A percentile compares a stretch with the other conserved stretches of the same genome.
These are phyloP conservation scores for Taphrina flavorubra DNA, from an alignment of 1,139 yeast genomes.

Conservation along the genomic window DNA sequence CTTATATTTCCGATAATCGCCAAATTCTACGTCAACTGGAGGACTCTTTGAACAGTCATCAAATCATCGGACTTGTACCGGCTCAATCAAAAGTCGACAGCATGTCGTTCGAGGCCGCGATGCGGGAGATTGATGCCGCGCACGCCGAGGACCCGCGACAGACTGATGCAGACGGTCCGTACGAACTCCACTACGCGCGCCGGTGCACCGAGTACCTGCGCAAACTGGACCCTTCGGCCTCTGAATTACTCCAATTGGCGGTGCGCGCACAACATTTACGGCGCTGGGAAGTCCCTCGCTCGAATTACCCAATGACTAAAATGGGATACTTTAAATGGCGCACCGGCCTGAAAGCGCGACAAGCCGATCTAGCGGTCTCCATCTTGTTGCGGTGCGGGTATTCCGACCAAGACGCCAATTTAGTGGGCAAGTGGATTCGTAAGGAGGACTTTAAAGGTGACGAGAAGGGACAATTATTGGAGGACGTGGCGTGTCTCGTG, in stretches of 20 bases:
- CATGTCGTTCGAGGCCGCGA: slow-evolving; percentile 31
- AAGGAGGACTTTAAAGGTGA: slow-evolving; percentile 28
- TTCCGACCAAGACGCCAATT: slow-evolving; percentile 1
- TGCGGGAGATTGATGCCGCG: slow-evolving; percentile 29
- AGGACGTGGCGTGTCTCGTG: slow-evolving; percentile 36
- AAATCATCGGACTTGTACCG: neutral
- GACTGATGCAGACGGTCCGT: slow-evolving; percentile 20
- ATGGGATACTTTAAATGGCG: slow-evolving; percentile 38
- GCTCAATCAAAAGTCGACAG: too few species aligned
- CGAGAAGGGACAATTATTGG: slow-evolving; percentile 24
- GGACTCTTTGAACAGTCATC: too few species aligned
- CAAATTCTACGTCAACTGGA: too few species aligned
- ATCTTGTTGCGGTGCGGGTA: slow-evolving; percentile 16
- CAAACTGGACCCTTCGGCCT: slow-evolving; percentile 19
- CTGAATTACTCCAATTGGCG: slow-evolving; percentile 24
- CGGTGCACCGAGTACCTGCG: slow-evolving; percentile 23
- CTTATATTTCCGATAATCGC: neutral
- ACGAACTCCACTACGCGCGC: slow-evolving; percentile 31
- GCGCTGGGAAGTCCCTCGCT: slow-evolving; percentile 38
- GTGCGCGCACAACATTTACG: slow-evolving; percentile 38
- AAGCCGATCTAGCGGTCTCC: slow-evolving; percentile 14
- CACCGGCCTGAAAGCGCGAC: slow-evolving; percentile 30
- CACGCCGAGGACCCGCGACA: slow-evolving; percentile 25
- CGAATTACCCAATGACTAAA: slow-evolving; percentile 27
- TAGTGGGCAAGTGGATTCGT: slow-evolving; percentile 17